Evolutionary conservation across 441 rosid species (phyloP), one percentile per base, ranked within the genome.

Genomic region (Arabidopsis lyrata): DNA sequence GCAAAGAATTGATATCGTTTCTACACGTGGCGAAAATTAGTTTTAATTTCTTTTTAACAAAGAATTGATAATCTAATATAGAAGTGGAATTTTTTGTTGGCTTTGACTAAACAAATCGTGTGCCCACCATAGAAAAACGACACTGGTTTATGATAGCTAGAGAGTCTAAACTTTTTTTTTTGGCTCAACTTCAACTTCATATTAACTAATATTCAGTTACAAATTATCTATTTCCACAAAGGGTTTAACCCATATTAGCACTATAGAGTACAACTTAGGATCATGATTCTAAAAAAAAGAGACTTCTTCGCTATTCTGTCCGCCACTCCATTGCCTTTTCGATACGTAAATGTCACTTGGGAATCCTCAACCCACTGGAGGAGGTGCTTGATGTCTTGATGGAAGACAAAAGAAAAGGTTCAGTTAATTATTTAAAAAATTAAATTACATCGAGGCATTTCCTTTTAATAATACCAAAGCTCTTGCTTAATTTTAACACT

Each of bases 61-160:
- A 45, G 35, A 54, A 55, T 42, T 38, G 44, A 8, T 42, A 22
- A 27, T 61, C 15, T 59, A 44, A 53, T 34, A 1, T 14, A 6
- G 5, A 14, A 76, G 53, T 63, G 75, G 58, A 5, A 29, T 60
- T 10, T 34, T 55, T 70, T 44, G 20, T 22, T 50, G 42, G 2
- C 8, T 63, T 62, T 76, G 80, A 70, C 80, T 56, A 10, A 48
- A 68, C 4, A 22, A 58, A 39, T 42, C 50, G 57, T 34, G 24
- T 42, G 31, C n/a, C 29, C 47, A 49, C 59, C 48, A 61, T 5
- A 5, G 0, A 47, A 73, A 48, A 38, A 58, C 14, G 62, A 66
- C 72, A 50, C 16, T 34, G 36, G 1, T 54, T 20, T 13, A 1
- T 0, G 29, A 53, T 52, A 22, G 57, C 57, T 12, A n/a, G 15